Conservation (phyloP, 2,329 filamentous ascomycete genomes). For the Aureobasidium sp. region DNA sequence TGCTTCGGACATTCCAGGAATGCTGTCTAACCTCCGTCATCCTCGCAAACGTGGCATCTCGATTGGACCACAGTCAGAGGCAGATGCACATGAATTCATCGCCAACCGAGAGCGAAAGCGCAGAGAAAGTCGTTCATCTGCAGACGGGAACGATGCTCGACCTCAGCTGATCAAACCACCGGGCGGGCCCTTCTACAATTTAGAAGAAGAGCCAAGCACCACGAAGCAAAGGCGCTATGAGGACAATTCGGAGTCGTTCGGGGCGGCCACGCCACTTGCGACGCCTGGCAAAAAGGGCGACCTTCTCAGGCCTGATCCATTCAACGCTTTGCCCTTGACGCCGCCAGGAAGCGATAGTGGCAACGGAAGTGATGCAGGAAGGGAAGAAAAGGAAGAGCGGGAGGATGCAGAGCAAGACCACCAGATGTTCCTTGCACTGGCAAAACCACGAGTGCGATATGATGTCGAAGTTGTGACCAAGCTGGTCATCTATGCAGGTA, state of each 20-base stretch:
- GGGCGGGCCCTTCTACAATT: not conserved
- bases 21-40: slow-evolving; percentile 74
- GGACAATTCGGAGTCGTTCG: not conserved
- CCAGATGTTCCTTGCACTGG: slow-evolving; percentile 76
- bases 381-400: slow-evolving; percentile 23
- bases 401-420: slow-evolving; percentile 32
- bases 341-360: slow-evolving; percentile 26
- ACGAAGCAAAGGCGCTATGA: not conserved
- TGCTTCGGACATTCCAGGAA: slow-evolving; percentile 75
- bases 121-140: slow-evolving; percentile 48
- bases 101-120: slow-evolving; percentile 73
- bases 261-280: not conserved
- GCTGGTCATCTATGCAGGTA: slow-evolving; percentile 86
- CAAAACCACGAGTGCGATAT: slow-evolving; percentile 83
- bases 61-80: slow-evolving; percentile 87
- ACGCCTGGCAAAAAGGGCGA: not conserved
- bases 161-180: not conserved
- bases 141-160: slow-evolving; percentile 15
- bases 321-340: slow-evolving; percentile 20
- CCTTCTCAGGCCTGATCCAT: not conserved
- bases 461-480: slow-evolving; percentile 99
- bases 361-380: slow-evolving; percentile 8
- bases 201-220: not conserved
- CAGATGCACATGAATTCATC: slow-evolving; percentile 90
- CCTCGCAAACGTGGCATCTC: slow-evolving; percentile 77